These are phyloP conservation scores for Rhytidiadelphus loreus DNA, from an alignment of 225 moss, liverwort and hornwort genomes.

Conservation along the genomic window DNA sequence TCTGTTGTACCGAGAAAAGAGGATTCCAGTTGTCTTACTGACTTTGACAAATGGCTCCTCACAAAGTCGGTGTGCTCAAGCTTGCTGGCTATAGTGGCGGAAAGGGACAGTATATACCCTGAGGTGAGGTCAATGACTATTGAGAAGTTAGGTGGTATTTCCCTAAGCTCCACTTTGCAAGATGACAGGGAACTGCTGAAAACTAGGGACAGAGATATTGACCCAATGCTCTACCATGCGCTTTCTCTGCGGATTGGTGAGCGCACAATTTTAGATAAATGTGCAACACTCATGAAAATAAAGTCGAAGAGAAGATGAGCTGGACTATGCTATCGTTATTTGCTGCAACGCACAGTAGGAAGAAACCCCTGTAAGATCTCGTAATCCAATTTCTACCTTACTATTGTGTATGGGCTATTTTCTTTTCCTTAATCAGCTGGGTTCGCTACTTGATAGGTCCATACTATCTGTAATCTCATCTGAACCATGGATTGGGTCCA, in stretches of 20 bases:
- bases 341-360: background rate
- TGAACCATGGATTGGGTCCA: background rate
- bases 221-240: constrained; percentile 50
- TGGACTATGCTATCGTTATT: background rate
- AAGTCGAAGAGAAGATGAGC: constrained; percentile 3
- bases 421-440: background rate
- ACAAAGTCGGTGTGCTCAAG: constrained; percentile 34
- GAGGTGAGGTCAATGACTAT: constrained; percentile 16
- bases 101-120: constrained; percentile 45
- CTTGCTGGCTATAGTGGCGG: constrained; percentile 34
- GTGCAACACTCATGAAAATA: constrained; percentile 11
- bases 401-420: background rate
- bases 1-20: background rate
- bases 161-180: constrained; percentile 20
- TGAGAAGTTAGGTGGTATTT: background rate
- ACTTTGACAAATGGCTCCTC: constrained; percentile 54
- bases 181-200: constrained; percentile 40
- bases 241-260: constrained; percentile 56
- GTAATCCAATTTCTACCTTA: background rate
- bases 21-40: constrained; percentile 3
- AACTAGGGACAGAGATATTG: background rate
- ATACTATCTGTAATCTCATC: background rate
- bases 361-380: background rate
- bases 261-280: constrained; percentile 53
- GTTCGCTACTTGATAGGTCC: background rate